Conservation (phyloP, 805 yeast species). For the Schwanniomyces polymorphus region DNA sequence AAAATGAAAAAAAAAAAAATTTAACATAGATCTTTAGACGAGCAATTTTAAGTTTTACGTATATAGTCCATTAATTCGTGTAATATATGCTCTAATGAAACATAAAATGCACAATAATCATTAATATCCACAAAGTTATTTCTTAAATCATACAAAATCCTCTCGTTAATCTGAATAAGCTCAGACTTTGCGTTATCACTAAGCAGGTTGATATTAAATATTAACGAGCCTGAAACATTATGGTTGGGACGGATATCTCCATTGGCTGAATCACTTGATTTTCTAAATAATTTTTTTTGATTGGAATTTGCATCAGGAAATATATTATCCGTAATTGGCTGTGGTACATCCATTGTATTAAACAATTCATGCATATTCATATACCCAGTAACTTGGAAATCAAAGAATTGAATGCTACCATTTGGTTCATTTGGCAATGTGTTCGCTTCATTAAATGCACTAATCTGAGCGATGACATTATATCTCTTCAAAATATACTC, state of each 20-base stretch:
- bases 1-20: no score
- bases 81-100: slow-evolving; percentile 39
- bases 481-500: slow-evolving; percentile 40
- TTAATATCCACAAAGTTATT: slow-evolving; percentile 45
- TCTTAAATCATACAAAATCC: slow-evolving; percentile 39
- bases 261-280: not conserved
- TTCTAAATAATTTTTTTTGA: not conserved
- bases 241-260: not conserved
- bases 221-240: not conserved
- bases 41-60: slow-evolving; percentile 8
- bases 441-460: slow-evolving; percentile 20
- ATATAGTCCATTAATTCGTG: slow-evolving; percentile 40
- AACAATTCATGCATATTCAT: slow-evolving; percentile 42
- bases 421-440: slow-evolving; percentile 12
- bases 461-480: slow-evolving; percentile 28
- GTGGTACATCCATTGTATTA: slow-evolving; percentile 44
- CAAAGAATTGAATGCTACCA: slow-evolving; percentile 33
- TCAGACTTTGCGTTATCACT: slow-evolving; percentile 18
- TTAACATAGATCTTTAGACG: no score
- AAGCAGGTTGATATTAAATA: not conserved
- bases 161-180: slow-evolving; percentile 32
- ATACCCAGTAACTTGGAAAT: slow-evolving; percentile 39
- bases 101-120: slow-evolving; percentile 45
- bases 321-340: slow-evolving; percentile 20
- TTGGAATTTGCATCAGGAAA: not conserved